Evolutionary conservation across 176 grass and related monocot genomes (phyloP), one percentile per base, ranked within the genome.

Genomic region (Musa schizocarpa): DNA sequence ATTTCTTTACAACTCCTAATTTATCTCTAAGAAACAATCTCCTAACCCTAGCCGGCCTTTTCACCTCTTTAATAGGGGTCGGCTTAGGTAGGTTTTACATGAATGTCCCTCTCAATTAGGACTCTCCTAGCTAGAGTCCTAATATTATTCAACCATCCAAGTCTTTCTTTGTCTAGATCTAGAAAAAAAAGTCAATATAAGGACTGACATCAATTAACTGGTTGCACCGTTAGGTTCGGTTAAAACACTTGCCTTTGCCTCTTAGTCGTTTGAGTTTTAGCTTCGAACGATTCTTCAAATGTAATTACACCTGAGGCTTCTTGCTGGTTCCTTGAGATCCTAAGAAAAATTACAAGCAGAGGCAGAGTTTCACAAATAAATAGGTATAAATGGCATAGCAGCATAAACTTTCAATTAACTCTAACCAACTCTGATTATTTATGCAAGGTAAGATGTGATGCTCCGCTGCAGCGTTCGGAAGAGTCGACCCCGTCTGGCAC

Each of bases 221-320:
- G 19, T 48, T 49, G 1, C 1, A 19, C 27, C 19, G 29, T 53
- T 49, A 14, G 34, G 17, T 63, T 49, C 3, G 14, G 14, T 27
- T 11, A 12, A 13, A 49, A 9, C 81, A 17, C 48, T 66, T 80
- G 83, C 90, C 86, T 85, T 87, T 92, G 70, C 84, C 80, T 81
- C 82, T 89, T 54, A 92, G 78, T 89, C 79, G 80, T 69, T 89
- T 89, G 74, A 92, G 82, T 74, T 92, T 82, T 71, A 92, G 50
- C 52, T 71, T 89, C 69, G 87, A 87, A 54, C 64, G 67, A 78
- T 87, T 92, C 77, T 89, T 92, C 80, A 92, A 43, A 74, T 50
- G 81, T 56, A 92, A 65, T 80, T 87, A 87, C 74, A 63, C n/a
- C 53, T 80, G 51, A 69, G 84, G 13, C 82, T 92, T 92, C 58